Percentiles rank a stretch among this genome's conserved stretches.
Evolutionary conservation across 768 basidiomycete species (phyloP).

Genomic region (Leccinum subgranulosum): DNA sequence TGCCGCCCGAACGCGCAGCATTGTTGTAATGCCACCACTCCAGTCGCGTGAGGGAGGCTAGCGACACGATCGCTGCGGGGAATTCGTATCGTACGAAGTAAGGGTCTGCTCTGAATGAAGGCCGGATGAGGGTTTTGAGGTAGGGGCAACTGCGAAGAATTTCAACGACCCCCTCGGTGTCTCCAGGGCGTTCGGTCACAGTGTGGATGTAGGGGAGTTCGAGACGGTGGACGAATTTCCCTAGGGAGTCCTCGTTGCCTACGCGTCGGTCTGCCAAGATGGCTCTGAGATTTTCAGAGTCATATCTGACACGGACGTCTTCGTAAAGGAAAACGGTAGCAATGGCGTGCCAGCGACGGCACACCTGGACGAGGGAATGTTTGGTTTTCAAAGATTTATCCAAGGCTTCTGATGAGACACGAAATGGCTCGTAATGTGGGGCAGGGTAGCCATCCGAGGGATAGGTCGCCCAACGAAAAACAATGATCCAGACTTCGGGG

Average conservation of each 20-base stretch:
- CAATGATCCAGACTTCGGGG: slow-evolving; percentile 52
- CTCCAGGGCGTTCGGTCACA: slow-evolving; percentile 32
- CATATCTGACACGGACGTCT: slow-evolving; percentile 44
- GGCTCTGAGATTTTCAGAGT: slow-evolving; percentile 30
- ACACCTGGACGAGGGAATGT: slow-evolving; percentile 49
- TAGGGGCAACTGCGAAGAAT: slow-evolving; percentile 48
- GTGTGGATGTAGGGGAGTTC: slow-evolving; percentile 59
- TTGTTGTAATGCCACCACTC: slow-evolving; percentile 64
- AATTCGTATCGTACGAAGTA: slow-evolving; percentile 47
- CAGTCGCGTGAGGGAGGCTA: slow-evolving; percentile 55
- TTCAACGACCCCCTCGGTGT: slow-evolving; percentile 37
- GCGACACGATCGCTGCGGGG: slow-evolving; percentile 42
- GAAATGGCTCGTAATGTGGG: slow-evolving; percentile 47
- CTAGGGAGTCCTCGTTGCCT: slow-evolving; percentile 20
- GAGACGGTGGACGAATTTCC: slow-evolving; percentile 48
- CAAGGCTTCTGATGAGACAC: slow-evolving; percentile 28
- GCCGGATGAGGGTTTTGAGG: slow-evolving; percentile 55
- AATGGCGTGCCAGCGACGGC: slow-evolving; percentile 53
- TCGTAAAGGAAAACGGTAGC: slow-evolving; percentile 48
- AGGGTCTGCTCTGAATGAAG: slow-evolving; percentile 27
- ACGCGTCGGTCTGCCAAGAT: slow-evolving; percentile 21
- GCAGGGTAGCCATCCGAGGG: slow-evolving; percentile 26
- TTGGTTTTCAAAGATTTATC: slow-evolving; percentile 35
- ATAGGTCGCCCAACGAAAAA: slow-evolving; percentile 45
- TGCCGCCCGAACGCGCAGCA: slow-evolving; percentile 61